Evolutionary conservation across 441 rosid species (phyloP).

Genomic region (Hura crepitans): DNA sequence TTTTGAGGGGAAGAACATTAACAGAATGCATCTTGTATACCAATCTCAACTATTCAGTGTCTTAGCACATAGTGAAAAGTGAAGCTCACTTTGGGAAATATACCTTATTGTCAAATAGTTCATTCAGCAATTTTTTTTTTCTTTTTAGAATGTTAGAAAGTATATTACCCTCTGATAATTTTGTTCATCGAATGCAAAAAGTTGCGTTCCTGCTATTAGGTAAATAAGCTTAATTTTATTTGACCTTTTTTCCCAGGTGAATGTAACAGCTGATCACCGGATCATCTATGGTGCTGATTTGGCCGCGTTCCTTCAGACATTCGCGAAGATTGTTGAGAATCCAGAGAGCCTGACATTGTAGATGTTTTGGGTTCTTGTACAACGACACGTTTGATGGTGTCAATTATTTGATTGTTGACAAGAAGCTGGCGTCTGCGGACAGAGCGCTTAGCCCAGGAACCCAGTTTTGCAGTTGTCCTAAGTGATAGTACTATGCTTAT

Average conservation of each 20-base stretch:
- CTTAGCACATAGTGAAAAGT: background rate
- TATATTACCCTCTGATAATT: background rate
- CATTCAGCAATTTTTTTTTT: background rate
- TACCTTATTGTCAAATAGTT: background rate
- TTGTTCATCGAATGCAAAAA: background rate
- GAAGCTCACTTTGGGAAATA: background rate
- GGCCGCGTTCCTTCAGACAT: constrained; percentile 90
- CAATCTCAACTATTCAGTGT: background rate
- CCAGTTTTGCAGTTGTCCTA: constrained; percentile 20
- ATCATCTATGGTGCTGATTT: constrained; percentile 88
- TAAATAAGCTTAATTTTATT: constrained; percentile 7
- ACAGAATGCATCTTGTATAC: background rate
- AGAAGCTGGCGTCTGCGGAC: constrained; percentile 16
- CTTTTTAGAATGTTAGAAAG: no score
- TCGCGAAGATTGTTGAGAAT: constrained; percentile 78
- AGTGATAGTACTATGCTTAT: constrained; percentile 2
- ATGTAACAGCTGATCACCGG: constrained; percentile 96
- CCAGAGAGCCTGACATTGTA: constrained; percentile 78
- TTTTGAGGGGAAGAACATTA: background rate
- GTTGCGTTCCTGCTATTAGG: background rate
- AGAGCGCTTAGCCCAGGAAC: constrained; percentile 19
- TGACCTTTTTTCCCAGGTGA: constrained; percentile 54
- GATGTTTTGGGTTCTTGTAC: constrained; percentile 19
- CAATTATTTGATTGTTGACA: constrained; percentile 9
- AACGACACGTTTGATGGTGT: constrained; percentile 14